Percentiles rank a stretch among this genome's conserved stretches.
Conservation (phyloP, 75 land plant species). For the Cupressus sempervirens region DNA sequence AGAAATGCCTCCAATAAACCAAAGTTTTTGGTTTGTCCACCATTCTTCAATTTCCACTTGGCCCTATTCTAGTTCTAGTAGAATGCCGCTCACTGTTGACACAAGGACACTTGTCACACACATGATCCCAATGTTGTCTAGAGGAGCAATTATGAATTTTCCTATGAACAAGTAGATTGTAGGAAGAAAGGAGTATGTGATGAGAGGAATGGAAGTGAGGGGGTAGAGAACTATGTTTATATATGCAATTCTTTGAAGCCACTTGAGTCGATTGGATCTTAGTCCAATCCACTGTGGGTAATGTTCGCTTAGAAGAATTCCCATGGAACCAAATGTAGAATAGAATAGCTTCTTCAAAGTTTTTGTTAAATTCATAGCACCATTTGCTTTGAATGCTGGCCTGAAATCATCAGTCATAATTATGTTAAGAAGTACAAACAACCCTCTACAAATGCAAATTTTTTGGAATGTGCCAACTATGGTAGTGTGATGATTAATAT, state of each 20-base stretch:
- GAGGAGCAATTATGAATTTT: constrained; percentile 30
- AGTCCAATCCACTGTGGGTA: constrained; percentile 29
- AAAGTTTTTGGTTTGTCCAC: constrained; percentile 56
- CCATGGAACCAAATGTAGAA: constrained; percentile 10
- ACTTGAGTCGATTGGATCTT: constrained; percentile 21
- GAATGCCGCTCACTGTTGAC: constrained; percentile 43
- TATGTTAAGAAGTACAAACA: too few species aligned
- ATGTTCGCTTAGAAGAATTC: constrained; percentile 14
- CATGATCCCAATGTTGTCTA: neutral
- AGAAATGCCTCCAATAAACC: constrained; percentile 49
- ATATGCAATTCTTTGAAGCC: constrained; percentile 35
- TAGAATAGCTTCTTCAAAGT: neutral
- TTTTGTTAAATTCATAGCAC: constrained; percentile 13
- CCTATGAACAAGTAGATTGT: constrained; percentile 26
- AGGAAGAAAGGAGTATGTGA: constrained; percentile 21
- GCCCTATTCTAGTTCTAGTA: constrained; percentile 52
- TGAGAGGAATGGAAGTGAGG: constrained; percentile 27
- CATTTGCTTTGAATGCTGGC: constrained; percentile 18
- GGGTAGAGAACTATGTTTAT: constrained; percentile 38
- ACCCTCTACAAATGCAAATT: too few species aligned
- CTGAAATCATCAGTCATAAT: neutral
- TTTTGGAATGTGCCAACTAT: too few species aligned
- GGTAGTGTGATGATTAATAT: too few species aligned
- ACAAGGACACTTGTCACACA: constrained; percentile 17
- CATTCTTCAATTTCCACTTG: constrained; percentile 48